Evolutionary conservation across 2,329 filamentous ascomycete genomes (phyloP).

Genomic region (Hymenoscyphus fructigenus): DNA sequence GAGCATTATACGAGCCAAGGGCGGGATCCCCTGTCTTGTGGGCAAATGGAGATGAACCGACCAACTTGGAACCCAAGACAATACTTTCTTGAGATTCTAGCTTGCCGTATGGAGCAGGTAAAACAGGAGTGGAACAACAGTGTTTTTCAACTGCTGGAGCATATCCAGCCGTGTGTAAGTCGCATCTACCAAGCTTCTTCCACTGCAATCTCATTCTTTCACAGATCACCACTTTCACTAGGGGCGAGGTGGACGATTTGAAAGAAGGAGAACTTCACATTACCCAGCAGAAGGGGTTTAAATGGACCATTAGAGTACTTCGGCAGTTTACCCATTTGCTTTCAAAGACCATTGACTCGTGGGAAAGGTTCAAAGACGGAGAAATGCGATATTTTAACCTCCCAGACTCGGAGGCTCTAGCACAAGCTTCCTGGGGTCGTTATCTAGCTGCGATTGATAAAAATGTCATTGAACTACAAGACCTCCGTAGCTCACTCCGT

Average conservation of each 20-base stretch:
- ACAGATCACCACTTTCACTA: background rate
- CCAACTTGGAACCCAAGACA: slow-evolving; percentile 16
- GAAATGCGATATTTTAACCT: slow-evolving; percentile 18
- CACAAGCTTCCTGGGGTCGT: slow-evolving; percentile 6
- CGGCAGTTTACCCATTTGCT: slow-evolving; percentile 15
- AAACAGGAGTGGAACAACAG: slow-evolving; percentile 20
- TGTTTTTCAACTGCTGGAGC: slow-evolving; percentile 8
- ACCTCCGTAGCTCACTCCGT: slow-evolving; percentile 12
- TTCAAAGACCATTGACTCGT: slow-evolving; percentile 14
- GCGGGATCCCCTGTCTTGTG: slow-evolving; percentile 19
- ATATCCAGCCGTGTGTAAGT: slow-evolving; percentile 14
- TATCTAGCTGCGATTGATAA: slow-evolving; percentile 19
- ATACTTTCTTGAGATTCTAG: slow-evolving; percentile 15
- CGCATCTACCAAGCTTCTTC: too few relatives aligned
- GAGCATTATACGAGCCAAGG: slow-evolving; percentile 4
- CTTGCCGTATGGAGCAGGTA: slow-evolving; percentile 14
- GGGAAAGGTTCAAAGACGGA: slow-evolving; percentile 17
- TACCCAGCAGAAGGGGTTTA: slow-evolving; percentile 16
- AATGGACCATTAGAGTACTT: slow-evolving; percentile 17
- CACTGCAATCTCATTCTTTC: too few relatives aligned
- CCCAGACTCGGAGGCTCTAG: slow-evolving; percentile 5
- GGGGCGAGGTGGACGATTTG: background rate
- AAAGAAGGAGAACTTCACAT: slow-evolving; percentile 3
- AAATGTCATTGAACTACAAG: slow-evolving; percentile 16
- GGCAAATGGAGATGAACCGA: background rate